phyloP scores from a whole-genome alignment of 306 rosid genomes.

The Vachellia collinsii region DNA sequence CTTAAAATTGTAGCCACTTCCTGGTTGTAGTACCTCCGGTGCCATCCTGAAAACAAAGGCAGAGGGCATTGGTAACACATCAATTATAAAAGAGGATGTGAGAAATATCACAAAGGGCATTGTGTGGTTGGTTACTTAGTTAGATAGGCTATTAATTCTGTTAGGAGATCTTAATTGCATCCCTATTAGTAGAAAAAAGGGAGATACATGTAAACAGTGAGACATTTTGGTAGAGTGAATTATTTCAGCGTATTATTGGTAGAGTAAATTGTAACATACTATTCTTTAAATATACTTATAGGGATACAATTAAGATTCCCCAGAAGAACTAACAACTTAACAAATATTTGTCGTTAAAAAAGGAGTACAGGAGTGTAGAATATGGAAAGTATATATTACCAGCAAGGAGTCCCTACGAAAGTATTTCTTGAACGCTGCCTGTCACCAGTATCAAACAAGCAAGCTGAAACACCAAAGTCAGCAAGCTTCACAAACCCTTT shows the following conservation, averaged over 20 bases:
- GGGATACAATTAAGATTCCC: neutral
- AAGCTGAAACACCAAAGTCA: constrained; percentile 97
- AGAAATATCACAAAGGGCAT: neutral
- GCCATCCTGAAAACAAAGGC: constrained; percentile 82
- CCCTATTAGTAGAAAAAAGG: neutral
- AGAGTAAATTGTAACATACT: neutral
- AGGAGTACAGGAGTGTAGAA: neutral
- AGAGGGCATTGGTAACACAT: neutral
- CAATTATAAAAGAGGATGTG: neutral
- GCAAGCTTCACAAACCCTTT: constrained; percentile 87
- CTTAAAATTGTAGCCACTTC: constrained; percentile 96
- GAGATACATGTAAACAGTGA: neutral
- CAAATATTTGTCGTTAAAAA: neutral
- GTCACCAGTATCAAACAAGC: constrained; percentile 94
- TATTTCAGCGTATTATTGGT: neutral
- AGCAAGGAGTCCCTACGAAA: constrained; percentile 98
- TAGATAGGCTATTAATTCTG: neutral
- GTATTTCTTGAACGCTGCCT: constrained; percentile 92
- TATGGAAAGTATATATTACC: constrained; percentile 45
- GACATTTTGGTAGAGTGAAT: neutral
- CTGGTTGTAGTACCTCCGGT: constrained; percentile 99
- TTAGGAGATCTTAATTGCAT: neutral
- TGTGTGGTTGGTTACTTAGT: neutral
- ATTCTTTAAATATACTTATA: neutral
- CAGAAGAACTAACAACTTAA: neutral